Evolutionary conservation across 164 flowering plant species (phyloP).

Genomic region (Aristolochia californica): DNA sequence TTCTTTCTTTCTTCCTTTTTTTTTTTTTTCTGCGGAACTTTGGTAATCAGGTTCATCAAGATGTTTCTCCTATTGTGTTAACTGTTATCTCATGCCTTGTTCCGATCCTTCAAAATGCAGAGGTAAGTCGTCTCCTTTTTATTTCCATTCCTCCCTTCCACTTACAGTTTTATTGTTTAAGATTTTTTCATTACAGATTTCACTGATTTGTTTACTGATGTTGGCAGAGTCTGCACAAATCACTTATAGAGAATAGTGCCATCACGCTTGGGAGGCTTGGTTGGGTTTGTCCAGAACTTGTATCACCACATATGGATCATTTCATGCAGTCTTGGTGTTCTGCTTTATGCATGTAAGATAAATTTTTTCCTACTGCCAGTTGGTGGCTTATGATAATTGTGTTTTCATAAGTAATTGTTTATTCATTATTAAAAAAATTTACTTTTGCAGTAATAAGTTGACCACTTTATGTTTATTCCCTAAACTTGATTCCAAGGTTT

Average conservation of each 20-base stretch:
- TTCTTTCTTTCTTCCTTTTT: too few species aligned
- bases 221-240: conserved; percentile 72
- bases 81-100: conserved; percentile 70
- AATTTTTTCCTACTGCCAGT: neutral
- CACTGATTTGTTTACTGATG: conserved; percentile 5
- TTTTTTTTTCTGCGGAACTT: neutral
- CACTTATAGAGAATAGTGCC: conserved; percentile 92
- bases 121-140: conserved; percentile 38
- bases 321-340: conserved; percentile 94
- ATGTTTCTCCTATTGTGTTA: conserved; percentile 72
- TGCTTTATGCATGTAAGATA: conserved; percentile 71
- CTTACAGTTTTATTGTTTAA: too few species aligned
- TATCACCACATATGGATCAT: conserved; percentile 96
- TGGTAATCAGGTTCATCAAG: conserved; percentile 65
- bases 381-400: too few species aligned
- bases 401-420: too few species aligned
- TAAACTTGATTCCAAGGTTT: too few species aligned
- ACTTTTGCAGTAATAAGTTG: too few species aligned
- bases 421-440: too few species aligned
- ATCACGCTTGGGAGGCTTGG: conserved; percentile 95
- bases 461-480: too few species aligned
- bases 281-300: conserved; percentile 91
- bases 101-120: conserved; percentile 75
- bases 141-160: neutral
- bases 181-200: too few species aligned